These are phyloP conservation scores for Grigorovia jiainica DNA, from an alignment of 805 yeast species.

Conservation along the genomic window DNA sequence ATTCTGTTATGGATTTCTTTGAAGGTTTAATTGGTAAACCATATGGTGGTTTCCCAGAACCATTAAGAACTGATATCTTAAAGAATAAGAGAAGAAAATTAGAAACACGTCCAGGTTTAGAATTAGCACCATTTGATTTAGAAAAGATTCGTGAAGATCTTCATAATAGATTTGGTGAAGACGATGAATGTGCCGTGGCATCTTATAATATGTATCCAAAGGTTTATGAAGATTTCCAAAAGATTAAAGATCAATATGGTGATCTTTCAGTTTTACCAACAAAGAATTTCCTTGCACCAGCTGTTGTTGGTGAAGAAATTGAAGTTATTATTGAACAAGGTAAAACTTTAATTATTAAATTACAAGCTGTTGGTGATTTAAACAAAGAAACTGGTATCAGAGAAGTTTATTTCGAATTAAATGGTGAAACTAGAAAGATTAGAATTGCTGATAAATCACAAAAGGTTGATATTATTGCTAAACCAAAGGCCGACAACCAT, in stretches of 20 bases:
- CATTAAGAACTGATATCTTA: slow-evolving; percentile 83
- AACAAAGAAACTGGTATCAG: slow-evolving; percentile 78
- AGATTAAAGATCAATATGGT: slow-evolving; percentile 68
- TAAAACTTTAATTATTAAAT: slow-evolving; percentile 82
- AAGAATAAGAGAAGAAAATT: slow-evolving; percentile 89
- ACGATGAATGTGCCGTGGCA: slow-evolving; percentile 82
- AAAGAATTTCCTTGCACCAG: slow-evolving; percentile 77
- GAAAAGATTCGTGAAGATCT: slow-evolving; percentile 63
- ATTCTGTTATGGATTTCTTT: slow-evolving; percentile 94
- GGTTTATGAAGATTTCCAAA: slow-evolving; percentile 83
- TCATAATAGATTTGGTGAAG: slow-evolving; percentile 63
- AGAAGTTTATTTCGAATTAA: slow-evolving; percentile 95
- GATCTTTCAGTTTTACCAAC: slow-evolving; percentile 94
- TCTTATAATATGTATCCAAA: slow-evolving; percentile 97
- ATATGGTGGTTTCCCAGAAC: slow-evolving; percentile 99
- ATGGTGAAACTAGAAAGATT: slow-evolving; percentile 97
- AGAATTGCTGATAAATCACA: slow-evolving; percentile 82
- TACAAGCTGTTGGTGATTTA: slow-evolving; percentile 88
- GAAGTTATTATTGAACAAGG: slow-evolving; percentile 89
- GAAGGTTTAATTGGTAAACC: slow-evolving; percentile 99
- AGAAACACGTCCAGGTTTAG: slow-evolving; percentile 84
- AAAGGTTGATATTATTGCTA: slow-evolving; percentile 72
- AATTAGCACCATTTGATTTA: slow-evolving; percentile 76
- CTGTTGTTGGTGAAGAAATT: slow-evolving; percentile 81
- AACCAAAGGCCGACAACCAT: slow-evolving; percentile 84